Evolutionary conservation across 495 filamentous ascomycete species (phyloP), one percentile per base, ranked within the genome.

Genomic region (Aspergillus heteromorphus): DNA sequence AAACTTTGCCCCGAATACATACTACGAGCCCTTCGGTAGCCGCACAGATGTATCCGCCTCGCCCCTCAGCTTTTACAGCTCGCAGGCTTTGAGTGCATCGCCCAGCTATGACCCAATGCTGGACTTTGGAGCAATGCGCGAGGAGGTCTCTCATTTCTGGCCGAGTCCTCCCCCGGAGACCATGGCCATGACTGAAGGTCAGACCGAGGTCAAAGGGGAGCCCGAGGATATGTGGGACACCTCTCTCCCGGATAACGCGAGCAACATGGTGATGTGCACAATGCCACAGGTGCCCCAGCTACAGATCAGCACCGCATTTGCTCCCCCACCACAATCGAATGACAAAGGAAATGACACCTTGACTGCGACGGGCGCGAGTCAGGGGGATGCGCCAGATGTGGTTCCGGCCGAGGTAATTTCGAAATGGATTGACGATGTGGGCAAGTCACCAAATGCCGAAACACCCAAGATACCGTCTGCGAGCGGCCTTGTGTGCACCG

Each of bases 401-500:
- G 5, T 38, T 50, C 60, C 55, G 9, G 11, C 19, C 7, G 61
- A 59, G 18, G 51, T 45, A 45, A 45, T 57, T 25, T 55, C 51
- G 16, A 49, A 53, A 19, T 57, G 48, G 57, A 48, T 45, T 14
- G 41, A 58, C 11, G 53, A 59, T 40, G 40, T 43, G 16, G 36
- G 19, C 17, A 48, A 57, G n/a, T 45, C 55, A 54, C 29, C 62
- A 27, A 63, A 62, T 36, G 29, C 29, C 30, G 38, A 59, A 13
- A 36, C 49, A n/a, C 40, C 20, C 14, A 59, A 56, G 48, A 31
- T 62, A 10, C 19, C 57, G 13, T 49, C 64, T 38, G 60, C 57
- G 0, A 58, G 54, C 38, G 91, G 87, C 51, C 88, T 84, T 64
- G 69, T 83, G 54, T 97, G 92, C 66, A 74, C 81, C 20, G 69